Evolutionary conservation across 768 basidiomycete species (phyloP).

Genomic region (Termitomyces sp.): DNA sequence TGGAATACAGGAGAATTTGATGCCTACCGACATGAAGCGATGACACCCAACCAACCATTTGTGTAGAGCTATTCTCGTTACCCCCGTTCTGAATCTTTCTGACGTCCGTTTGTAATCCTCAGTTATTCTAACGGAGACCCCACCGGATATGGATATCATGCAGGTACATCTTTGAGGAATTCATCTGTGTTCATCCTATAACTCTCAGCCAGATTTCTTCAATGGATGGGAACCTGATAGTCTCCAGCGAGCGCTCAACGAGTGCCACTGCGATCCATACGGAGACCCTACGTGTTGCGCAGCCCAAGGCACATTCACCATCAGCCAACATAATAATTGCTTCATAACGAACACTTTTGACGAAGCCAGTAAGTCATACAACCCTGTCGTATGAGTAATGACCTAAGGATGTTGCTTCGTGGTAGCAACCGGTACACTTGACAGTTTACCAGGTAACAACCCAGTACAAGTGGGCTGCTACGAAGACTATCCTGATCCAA

Average conservation of each 20-base stretch:
- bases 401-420: neutral
- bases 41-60: slow-evolving; percentile 28
- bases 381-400: neutral
- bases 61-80: slow-evolving; percentile 21
- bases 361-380: slow-evolving; percentile 25
- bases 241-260: slow-evolving; percentile 38
- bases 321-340: slow-evolving; percentile 25
- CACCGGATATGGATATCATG: slow-evolving; percentile 38
- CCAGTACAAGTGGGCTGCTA: slow-evolving; percentile 23
- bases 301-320: slow-evolving; percentile 27
- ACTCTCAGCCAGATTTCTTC: slow-evolving; percentile 26
- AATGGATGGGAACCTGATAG: slow-evolving; percentile 46
- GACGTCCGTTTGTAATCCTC: neutral
- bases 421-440: slow-evolving; percentile 12
- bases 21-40: slow-evolving; percentile 20
- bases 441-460: slow-evolving; percentile 23
- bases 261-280: slow-evolving; percentile 32
- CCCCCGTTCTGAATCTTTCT: neutral
- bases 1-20: slow-evolving; percentile 23
- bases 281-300: slow-evolving; percentile 21
- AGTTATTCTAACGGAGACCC: slow-evolving; percentile 37
- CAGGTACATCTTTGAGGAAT: slow-evolving; percentile 14
- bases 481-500: slow-evolving; percentile 20
- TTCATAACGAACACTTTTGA: slow-evolving; percentile 28
- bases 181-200: neutral